Evolutionary conservation across 2,329 filamentous ascomycete genomes (phyloP), one percentile per base, ranked within the genome.

Genomic region (Hypoxylon sp.): DNA sequence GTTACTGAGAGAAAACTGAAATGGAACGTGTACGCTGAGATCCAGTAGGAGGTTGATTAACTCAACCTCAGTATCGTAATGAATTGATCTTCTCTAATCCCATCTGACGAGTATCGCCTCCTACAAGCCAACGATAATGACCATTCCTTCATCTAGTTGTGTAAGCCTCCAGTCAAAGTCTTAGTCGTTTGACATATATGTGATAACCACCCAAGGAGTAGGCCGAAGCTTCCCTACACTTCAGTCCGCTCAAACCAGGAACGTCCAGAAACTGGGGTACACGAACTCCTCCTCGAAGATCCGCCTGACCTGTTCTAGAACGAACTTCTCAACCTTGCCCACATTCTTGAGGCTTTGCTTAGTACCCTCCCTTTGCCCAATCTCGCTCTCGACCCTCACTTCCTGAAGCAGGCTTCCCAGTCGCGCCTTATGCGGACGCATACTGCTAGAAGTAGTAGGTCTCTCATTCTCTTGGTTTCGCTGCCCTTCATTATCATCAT

Each of bases 211-310:
- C n/a, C n/a, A n/a, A n/a, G n/a, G n/a, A n/a, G n/a, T n/a, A n/a
- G n/a, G n/a, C n/a, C n/a, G n/a, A 33, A 44, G 13, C n/a, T 31
- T 30, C 27, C 14, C 22, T 25, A 3, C 11, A 13, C 22, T 6
- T 6, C 22, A 31, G 20, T 14, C 6, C 14, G 6, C 35, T 74
- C 81, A 97, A 49, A 98, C 91, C 75, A 99, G 83, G 80, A 98
- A 98, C 0, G 95, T 98, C 95, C 95, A 98, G 81, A 97, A 98
- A 81, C 95, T 98, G 49, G 96, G 96, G 82, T 97, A 98, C 69
- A 98, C 95, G 82, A 98, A 96, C 80, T 99, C 96, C 78, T 98
- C 96, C 81, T 99, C 96, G 77, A 99, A 98, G 75, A 99, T 98
- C 77, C 94, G 89, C 78, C 95, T 90, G 69, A 99, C 96, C 81